Conservation (phyloP, 2,329 filamentous ascomycete genomes). For the Biscogniauxia marginata region DNA sequence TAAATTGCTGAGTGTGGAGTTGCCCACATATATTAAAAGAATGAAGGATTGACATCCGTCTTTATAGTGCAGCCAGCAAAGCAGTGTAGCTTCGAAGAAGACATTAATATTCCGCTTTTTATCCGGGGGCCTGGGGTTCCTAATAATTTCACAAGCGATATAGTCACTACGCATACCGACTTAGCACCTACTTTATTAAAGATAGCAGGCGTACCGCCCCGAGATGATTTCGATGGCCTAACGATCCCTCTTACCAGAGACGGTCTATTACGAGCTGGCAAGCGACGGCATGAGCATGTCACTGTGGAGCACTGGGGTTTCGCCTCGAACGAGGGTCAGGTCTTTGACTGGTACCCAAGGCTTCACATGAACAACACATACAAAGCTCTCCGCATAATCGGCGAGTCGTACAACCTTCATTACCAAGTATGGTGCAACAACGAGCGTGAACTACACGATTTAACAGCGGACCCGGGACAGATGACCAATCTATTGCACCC, state of each 20-base stretch:
- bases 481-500: conserved; percentile 40
- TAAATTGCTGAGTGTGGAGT: too few species aligned
- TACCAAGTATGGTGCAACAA: conserved; percentile 52
- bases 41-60: not conserved
- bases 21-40: too few species aligned
- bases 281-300: conserved; percentile 44
- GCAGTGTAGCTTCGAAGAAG: conserved; percentile 56
- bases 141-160: conserved; percentile 36
- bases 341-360: conserved; percentile 26
- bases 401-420: conserved; percentile 48
- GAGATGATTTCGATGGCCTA: conserved; percentile 55
- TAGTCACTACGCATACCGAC: conserved; percentile 61
- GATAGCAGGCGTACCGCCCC: conserved; percentile 39
- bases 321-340: conserved; percentile 32
- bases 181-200: conserved; percentile 60
- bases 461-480: conserved; percentile 34
- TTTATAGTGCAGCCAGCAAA: conserved; percentile 52
- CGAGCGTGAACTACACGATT: conserved; percentile 55
- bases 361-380: conserved; percentile 48
- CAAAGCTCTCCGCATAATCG: conserved; percentile 50
- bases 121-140: conserved; percentile 55
- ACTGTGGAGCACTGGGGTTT: conserved; percentile 48
- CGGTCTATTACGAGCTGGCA: conserved; percentile 13
- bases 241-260: conserved; percentile 40
- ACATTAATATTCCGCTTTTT: conserved; percentile 57